Evolutionary conservation across 768 basidiomycete species (phyloP).

Genomic region (Xanthoconium purpureum): DNA sequence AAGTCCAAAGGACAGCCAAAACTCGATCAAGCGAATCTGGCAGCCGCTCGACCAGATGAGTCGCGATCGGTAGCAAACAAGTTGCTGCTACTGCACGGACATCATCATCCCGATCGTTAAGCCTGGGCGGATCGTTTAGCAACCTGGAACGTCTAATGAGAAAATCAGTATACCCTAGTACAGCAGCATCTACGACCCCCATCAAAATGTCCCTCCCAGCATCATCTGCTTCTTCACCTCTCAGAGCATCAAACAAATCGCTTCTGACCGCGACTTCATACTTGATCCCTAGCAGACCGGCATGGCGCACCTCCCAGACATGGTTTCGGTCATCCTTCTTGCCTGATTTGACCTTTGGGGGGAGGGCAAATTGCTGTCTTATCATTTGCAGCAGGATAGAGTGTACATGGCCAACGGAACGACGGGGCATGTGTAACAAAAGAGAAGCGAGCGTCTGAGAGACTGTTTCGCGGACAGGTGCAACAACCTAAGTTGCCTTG

Average conservation of each 20-base stretch:
- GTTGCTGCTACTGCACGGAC: conserved; percentile 94
- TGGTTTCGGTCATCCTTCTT: conserved; percentile 47
- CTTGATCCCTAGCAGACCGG: conserved; percentile 95
- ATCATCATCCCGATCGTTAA: conserved; percentile 91
- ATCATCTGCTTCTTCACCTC: conserved; percentile 35
- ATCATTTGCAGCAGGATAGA: conserved; percentile 89
- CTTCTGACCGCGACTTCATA: conserved; percentile 94
- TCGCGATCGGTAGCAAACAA: conserved; percentile 85
- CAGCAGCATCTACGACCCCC: conserved; percentile 86
- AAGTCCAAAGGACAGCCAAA: conserved; percentile 85
- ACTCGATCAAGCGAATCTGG: conserved; percentile 70
- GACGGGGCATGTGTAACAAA: conserved; percentile 82
- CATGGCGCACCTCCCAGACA: conserved; percentile 96
- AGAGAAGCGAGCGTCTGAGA: conserved; percentile 91
- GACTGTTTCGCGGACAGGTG: conserved; percentile 94
- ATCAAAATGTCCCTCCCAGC: conserved; percentile 58
- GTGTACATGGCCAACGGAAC: conserved; percentile 77
- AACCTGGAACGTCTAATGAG: not conserved
- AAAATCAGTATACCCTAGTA: conserved; percentile 64
- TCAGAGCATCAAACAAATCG: conserved; percentile 60
- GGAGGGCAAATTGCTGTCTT: conserved; percentile 70
- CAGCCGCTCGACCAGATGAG: conserved; percentile 71
- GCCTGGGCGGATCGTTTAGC: conserved; percentile 42
- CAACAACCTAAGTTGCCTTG: conserved; percentile 60
- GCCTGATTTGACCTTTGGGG: conserved; percentile 32